phyloP scores from a whole-genome alignment of 2,329 filamentous ascomycete species.

The Cryphonectria nitschkei region DNA sequence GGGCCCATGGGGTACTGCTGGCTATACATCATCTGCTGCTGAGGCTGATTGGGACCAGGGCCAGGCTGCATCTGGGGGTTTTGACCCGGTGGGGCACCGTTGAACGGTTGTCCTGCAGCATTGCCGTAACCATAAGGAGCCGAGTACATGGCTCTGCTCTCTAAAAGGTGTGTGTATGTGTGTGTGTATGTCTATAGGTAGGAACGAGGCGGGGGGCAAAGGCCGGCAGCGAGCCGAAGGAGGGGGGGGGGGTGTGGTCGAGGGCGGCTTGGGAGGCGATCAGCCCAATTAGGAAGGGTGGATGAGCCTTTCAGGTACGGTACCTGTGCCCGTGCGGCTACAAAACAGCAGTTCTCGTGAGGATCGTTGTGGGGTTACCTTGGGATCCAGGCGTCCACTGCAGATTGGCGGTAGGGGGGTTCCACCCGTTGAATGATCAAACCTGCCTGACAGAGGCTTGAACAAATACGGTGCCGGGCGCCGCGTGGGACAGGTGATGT shows the following conservation, averaged over 20 bases:
- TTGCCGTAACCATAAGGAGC: conserved; percentile 59
- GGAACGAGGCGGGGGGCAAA: conserved; percentile 6
- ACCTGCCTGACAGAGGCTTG: conserved; percentile 19
- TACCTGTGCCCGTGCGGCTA: conserved; percentile 25
- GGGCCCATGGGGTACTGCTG: conserved; percentile 61
- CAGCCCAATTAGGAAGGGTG: conserved; percentile 27
- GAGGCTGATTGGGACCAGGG: conserved; percentile 45
- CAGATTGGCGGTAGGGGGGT: conserved; percentile 21
- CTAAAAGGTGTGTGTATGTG: too few relatives aligned
- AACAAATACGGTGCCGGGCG: conserved; percentile 26
- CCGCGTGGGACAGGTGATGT: conserved; percentile 29
- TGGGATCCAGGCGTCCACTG: conserved; percentile 11
- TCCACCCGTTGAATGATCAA: conserved; percentile 23
- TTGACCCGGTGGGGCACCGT: conserved; percentile 53
- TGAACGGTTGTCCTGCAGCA: conserved; percentile 56
- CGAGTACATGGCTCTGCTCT: conserved; percentile 55
- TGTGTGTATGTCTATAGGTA: conserved; percentile 4
- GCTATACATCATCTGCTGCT: conserved; percentile 65
- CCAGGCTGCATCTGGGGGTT: conserved; percentile 51
- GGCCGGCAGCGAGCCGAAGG: conserved; percentile 21
- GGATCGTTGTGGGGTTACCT: conserved; percentile 30
- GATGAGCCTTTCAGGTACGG: conserved; percentile 26
- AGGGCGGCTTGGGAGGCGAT: conserved; percentile 23
- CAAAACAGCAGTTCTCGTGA: conserved; percentile 1
- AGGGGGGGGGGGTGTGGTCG: not conserved